phyloP scores from a whole-genome alignment of 2,329 filamentous ascomycete genomes.

The Juglanconis sp. region DNA sequence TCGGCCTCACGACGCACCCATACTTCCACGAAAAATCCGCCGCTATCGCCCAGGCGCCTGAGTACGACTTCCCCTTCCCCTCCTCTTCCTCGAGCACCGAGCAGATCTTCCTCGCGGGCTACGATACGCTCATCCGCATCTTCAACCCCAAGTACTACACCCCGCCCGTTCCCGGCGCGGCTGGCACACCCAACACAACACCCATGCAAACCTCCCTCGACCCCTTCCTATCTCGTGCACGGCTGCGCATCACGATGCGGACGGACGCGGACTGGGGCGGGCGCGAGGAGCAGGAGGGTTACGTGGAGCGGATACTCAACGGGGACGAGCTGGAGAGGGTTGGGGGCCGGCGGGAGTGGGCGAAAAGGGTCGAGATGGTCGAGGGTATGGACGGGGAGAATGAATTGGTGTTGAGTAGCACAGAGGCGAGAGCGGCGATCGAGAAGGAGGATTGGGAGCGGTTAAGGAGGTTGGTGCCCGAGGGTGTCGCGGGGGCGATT shows the following conservation, averaged over 20 bases:
- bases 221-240: constrained; percentile 62
- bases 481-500: constrained; percentile 57
- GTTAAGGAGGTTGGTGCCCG: constrained; percentile 53
- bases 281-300: constrained; percentile 50
- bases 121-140: constrained; percentile 72
- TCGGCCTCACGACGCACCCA: constrained; percentile 68
- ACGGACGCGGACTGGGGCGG: constrained; percentile 59
- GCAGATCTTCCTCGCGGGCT: constrained; percentile 71
- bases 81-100: constrained; percentile 25
- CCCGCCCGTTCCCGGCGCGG: constrained; percentile 24
- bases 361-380: constrained; percentile 56
- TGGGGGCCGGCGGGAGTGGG: constrained; percentile 59
- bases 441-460: constrained; percentile 41
- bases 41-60: constrained; percentile 48
- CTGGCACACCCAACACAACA: constrained; percentile 7
- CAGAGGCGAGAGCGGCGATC: constrained; percentile 59
- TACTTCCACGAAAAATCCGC: constrained; percentile 72
- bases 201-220: constrained; percentile 53
- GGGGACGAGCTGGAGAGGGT: constrained; percentile 44
- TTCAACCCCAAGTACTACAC: constrained; percentile 70
- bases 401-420: constrained; percentile 50
- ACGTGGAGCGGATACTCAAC: constrained; percentile 47
- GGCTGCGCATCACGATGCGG: constrained; percentile 62
- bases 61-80: constrained; percentile 32
- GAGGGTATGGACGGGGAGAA: constrained; percentile 41